phyloP scores from a whole-genome alignment of 441 rosid species.

The Eruca vesicaria region DNA sequence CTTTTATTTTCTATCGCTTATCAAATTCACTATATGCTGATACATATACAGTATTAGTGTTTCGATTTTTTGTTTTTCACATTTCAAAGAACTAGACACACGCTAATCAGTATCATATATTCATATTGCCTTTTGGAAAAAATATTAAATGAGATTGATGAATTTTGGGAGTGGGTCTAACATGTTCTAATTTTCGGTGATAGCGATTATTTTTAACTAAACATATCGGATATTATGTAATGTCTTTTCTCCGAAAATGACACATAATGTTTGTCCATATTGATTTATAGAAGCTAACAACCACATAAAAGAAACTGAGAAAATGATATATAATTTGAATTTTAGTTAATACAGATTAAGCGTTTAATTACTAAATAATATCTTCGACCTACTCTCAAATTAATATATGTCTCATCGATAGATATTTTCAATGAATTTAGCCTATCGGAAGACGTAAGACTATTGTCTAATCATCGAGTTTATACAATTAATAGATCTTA shows the following conservation, averaged over 20 bases:
- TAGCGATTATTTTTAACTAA: background rate
- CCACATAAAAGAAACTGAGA: background rate
- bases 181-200: slow-evolving; percentile 16
- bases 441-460: background rate
- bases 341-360: background rate
- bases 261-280: slow-evolving; percentile 4
- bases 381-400: background rate
- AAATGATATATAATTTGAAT: background rate
- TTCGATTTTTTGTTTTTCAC: background rate
- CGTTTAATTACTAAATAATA: background rate
- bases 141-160: background rate
- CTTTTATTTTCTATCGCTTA: background rate
- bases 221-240: background rate
- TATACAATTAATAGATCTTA: background rate
- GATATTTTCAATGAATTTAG: background rate
- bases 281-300: slow-evolving; percentile 3
- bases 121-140: background rate
- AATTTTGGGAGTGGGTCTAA: slow-evolving; percentile 8
- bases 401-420: background rate
- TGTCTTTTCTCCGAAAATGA: slow-evolving; percentile 15
- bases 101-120: background rate
- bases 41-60: background rate
- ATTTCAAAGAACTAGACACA: background rate
- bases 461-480: slow-evolving; percentile 12
- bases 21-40: background rate